Evolutionary conservation across 2,329 filamentous ascomycete genomes (phyloP), one percentile per base, ranked within the genome.

Genomic region (Sporothrix inflata): DNA sequence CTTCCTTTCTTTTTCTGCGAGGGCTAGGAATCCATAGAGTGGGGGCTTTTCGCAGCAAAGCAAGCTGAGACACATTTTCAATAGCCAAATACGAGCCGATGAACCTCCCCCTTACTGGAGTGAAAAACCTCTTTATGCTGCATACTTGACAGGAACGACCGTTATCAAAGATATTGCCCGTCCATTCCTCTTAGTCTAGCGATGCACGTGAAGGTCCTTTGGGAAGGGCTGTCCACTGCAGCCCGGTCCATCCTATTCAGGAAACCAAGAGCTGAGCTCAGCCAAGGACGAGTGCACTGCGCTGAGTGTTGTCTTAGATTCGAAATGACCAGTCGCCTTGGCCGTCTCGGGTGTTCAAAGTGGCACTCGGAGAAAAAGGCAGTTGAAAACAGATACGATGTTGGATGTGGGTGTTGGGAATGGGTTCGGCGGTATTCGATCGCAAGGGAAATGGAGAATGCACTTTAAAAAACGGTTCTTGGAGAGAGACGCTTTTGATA

Each of bases 51-150:
- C 55, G 5, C 30, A 8, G 8, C 7, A 2, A 11, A n/a, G 30
- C 30, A 61, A 38, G 24, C 55, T 61, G 34, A 61, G 55, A 40
- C 55, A 61, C 34, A 40, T 61, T 57, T 34, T n/a, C 55, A n/a
- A 61, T 40, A 61, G 55, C 0, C 53, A 19, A 5, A 34, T 38
- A n/a, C 21, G 3, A 16, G 53, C 19, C 27, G 53, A 6, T 14
- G 53, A 34, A 34, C 30, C 30, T n/a, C 49, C 49, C 49, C 3
- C 49, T 11, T 8, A 53, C 30, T 34, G 30, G 30, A 34, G 2
- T 21, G 49, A 11, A 12, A 57, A 34, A 19, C 27, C 53, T n/a
- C 14, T 57, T 57, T 61, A 21, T 38, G 16, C 16, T 61, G 30
- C 30, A 61, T 61, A 19, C 30, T 60, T 61, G 55, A 61, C 55